Base-by-base conservation (phyloP, 495 filamentous ascomycete species). In the Bacidia rubella region DNA sequence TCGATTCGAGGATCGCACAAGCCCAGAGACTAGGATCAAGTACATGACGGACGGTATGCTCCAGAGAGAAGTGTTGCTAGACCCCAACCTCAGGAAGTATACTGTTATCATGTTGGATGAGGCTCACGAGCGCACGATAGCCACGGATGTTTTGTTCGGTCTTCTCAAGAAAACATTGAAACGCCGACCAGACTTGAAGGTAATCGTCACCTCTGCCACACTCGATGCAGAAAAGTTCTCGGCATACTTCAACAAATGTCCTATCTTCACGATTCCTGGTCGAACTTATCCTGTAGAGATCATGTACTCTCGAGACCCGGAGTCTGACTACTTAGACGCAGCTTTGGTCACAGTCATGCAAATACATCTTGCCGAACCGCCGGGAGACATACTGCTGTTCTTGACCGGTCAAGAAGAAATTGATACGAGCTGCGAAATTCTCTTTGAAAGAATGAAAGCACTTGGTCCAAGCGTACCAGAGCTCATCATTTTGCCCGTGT, bases 1-100 rank as follows among this genome's bases (percentile, higher is more conserved):
- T 63, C 84, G 92, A 63, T 99, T 99, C 63, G 92, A 99, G 62
- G 93, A 99, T 61, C 85, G 81, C 61, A 95, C 92, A 0, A 85
- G 81, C 56, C 82, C 88, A 1, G 81, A 86, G 12, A 98, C 92
- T 11, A 83, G 81, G 64, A 96, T 99, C 71, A 97, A 97, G 69
- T 99, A 97, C 68, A 96, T 97, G 90, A 99, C 92, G 11, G 92
- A 99, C 57, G 92, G 92, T 66, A 99, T 97, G 85, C 77, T 99
- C 60, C 82, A 97, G 68, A 72, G 92, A 68, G 93, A 99, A 66
- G 87, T 96, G 54, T 71, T 99, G 15, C 71, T 96, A 25, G 93
- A 97, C 62, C 86, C 89, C 0, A 79, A 90, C 60, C 67, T 97
- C 42, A 85, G 77, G 63, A 79, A 81, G 58, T 99, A 99, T 59